Evolutionary conservation across 176 grass and related monocot species (phyloP), one percentile per base, ranked within the genome.

Genomic region (Lolium multiflorum): DNA sequence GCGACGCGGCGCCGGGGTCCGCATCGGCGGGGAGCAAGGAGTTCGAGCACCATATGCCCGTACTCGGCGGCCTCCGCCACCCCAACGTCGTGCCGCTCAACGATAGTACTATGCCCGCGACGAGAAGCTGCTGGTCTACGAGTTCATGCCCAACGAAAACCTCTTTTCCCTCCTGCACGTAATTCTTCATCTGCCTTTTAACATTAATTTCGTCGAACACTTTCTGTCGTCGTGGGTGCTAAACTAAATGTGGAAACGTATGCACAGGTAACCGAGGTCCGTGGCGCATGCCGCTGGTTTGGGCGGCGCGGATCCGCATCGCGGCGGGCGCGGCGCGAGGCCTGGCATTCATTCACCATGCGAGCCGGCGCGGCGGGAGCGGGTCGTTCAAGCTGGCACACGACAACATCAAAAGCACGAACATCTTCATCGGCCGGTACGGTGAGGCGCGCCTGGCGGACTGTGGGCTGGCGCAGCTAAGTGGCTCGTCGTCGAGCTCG

Each of bases 61-160:
- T 86, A 15, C 90, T 97, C 7, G 92, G 94, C 18, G 76, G 91
- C 0, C 79, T 99, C 76, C 88, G 85, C 15, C 97, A 99, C 90
- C 94, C 84, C 61, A 94, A 94, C 66, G 37, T 97, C 63, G 92
- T 99, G 22, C 85, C 89, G 9, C 94, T 99, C 64, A 87, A 80
- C 13, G 97, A 2, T 99, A 97, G 78, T 99, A 99, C 90, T 94
- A 94, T 59, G 94, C 94, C 58, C 90, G 89, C 70, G 94, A 99
- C 86, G 97, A 99, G 97, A 97, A 97, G 87, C 94, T 97, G 17
- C 92, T 99, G 0, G 97, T 99, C 41, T 99, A 94, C 86, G 97
- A 99, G 81, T 99, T 85, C 92, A 99, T 99, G 97, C 94, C 92
- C 71, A 94, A 94, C 54, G 94, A 94, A 82, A 97, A 89, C 80